Percentiles rank a stretch among this genome's conserved stretches.
These are phyloP conservation scores for Eimeria sp. DNA, from an alignment of 169 alveolate genomes.

Conservation along the genomic window DNA sequence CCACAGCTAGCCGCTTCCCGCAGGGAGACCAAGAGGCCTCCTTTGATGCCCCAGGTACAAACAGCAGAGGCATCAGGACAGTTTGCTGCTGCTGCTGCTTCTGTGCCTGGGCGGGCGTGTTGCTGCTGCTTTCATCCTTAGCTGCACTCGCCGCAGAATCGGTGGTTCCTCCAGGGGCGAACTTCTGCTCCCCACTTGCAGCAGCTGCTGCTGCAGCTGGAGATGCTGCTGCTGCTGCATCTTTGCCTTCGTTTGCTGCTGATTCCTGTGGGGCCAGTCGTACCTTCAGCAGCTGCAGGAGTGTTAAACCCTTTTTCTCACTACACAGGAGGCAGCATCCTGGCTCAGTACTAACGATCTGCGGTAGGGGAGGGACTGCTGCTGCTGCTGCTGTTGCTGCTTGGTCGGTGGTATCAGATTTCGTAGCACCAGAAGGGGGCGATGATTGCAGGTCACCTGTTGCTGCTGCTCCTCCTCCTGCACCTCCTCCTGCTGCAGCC, in stretches of 20 bases:
- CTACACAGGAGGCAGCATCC: slow-evolving; percentile 67
- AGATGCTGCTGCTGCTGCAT: slow-evolving; percentile 1
- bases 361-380: slow-evolving; percentile 53
- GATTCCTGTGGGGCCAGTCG: slow-evolving; percentile 29
- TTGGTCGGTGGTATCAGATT: slow-evolving; percentile 18
- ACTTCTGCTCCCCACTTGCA: slow-evolving; percentile 19
- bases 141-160: not conserved
- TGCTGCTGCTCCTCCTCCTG: slow-evolving; percentile 10
- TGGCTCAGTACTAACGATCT: slow-evolving; percentile 24
- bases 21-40: slow-evolving; percentile 80
- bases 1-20: slow-evolving; percentile 72
- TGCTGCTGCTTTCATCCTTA: not conserved
- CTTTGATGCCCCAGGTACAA: slow-evolving; percentile 65
- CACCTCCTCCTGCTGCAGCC: slow-evolving; percentile 9
- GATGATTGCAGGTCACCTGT: not conserved
- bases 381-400: slow-evolving; percentile 50
- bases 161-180: not conserved
- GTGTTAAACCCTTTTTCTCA: slow-evolving; percentile 33
- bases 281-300: slow-evolving; percentile 52
- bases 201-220: not conserved
- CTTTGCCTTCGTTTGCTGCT: not conserved
- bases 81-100: slow-evolving; percentile 56
- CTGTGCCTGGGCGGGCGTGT: not conserved
- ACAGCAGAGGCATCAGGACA: slow-evolving; percentile 55
- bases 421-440: not conserved